Percentiles rank a stretch among this genome's conserved stretches.
Conservation (phyloP, 306 rosid genomes). For the Datisca glomerata region DNA sequence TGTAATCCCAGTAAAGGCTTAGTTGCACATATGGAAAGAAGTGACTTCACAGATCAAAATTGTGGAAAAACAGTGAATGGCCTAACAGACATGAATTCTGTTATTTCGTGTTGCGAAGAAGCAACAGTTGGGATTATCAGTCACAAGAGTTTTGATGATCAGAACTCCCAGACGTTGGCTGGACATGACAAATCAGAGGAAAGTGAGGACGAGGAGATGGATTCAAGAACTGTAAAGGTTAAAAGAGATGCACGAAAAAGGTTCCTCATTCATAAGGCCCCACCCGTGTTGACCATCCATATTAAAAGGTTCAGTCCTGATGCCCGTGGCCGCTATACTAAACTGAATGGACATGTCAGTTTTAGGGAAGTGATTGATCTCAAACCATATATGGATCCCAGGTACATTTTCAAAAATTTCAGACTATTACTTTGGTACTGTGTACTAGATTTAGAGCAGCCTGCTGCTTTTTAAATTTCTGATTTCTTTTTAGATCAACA, state of each 20-base stretch:
- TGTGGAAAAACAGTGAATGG: conserved; percentile 27
- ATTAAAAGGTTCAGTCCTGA: conserved; percentile 93
- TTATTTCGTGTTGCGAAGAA: conserved; percentile 17
- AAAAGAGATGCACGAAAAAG: conserved; percentile 88
- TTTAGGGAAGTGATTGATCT: conserved; percentile 71
- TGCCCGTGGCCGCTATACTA: conserved; percentile 84
- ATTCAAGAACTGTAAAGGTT: conserved; percentile 35
- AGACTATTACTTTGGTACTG: background rate
- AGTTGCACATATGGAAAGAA: conserved; percentile 11
- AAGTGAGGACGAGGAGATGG: conserved; percentile 30
- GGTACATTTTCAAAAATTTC: conserved; percentile 30
- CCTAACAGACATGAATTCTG: conserved; percentile 20
- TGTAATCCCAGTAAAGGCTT: conserved; percentile 20
- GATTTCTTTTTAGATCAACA: too few relatives aligned
- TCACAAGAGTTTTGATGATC: too few relatives aligned
- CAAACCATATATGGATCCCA: conserved; percentile 72
- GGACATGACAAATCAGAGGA: conserved; percentile 21
- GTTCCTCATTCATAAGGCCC: conserved; percentile 64
- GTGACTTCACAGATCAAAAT: conserved; percentile 14
- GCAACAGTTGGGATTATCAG: conserved; percentile 19
- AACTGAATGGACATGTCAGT: conserved; percentile 76
- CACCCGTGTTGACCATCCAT: conserved; percentile 76
- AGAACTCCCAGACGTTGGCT: conserved; percentile 16
- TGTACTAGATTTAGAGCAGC: too few relatives aligned
- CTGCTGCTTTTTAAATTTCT: too few relatives aligned